Base-by-base conservation (phyloP, 2,329 filamentous ascomycete species). In the Talaromyces pinophilus region DNA sequence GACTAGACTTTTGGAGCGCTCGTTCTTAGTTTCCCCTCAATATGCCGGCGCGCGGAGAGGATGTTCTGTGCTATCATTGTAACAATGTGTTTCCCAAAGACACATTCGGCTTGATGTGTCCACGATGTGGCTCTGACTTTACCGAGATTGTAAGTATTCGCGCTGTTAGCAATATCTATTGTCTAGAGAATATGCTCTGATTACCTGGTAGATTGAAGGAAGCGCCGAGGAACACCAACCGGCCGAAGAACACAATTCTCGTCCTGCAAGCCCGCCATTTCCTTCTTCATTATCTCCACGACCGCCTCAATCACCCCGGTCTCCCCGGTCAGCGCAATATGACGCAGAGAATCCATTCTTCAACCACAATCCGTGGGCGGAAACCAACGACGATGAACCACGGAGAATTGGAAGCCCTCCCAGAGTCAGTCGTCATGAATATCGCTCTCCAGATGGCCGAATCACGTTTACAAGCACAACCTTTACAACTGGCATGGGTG, bases 41-140 rank as follows among this genome's bases (percentile, higher is more conserved):
- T 64, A 80, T 81, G 79, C 74, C 74, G 33, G 74, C 79, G 66
- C 63, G 68, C 30, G 72, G 69, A 30, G 91, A 96, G 75, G 87
- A 94, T 70, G 89, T 97, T 64, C 96, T 86, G 78, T 99, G 95
- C 79, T 92, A 98, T 79, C 81, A 85, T 67, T 98, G 95, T 80
- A 77, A 85, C 62, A 81, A 90, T 69, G 90, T 97, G 77, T 98
- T 93, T 92, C 92, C 90, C 73, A 83, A 87, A 67, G 87, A 92
- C 67, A 85, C 90, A 69, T 83, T 85, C 70, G 88, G 85, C 30
- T 80, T 96, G 69, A 81, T 80, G 17, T 99, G 95, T 75, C 92
- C 93, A 17, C 78, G 81, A n/a, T 99, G 95, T 76, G 76, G 84
- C 3, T 88, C 88, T 44, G 92, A 96, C 22, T 89, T 92, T 70